Conservation (phyloP, 2,329 filamentous ascomycete species). For the Lojkania enalia region DNA sequence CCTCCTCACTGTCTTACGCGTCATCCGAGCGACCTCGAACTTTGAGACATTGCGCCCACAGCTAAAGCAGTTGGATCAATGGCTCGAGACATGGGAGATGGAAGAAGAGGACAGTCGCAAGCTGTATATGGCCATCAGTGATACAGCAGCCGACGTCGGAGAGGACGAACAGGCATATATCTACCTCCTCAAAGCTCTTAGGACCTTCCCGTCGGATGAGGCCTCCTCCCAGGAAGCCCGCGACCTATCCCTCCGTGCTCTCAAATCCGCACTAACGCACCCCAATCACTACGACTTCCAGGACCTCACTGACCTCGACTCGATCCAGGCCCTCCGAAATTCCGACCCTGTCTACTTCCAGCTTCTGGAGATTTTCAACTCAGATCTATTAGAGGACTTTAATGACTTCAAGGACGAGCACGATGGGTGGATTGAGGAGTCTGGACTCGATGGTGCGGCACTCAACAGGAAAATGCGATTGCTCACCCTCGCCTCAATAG, state of each 20-base stretch:
- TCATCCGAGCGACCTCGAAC: slow-evolving; percentile 68
- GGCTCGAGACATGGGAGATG: slow-evolving; percentile 82
- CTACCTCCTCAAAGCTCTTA: slow-evolving; percentile 76
- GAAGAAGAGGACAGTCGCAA: slow-evolving; percentile 82
- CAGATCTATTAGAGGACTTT: slow-evolving; percentile 93
- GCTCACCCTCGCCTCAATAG: slow-evolving; percentile 86
- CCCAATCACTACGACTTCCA: slow-evolving; percentile 73
- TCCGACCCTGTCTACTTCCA: slow-evolving; percentile 85
- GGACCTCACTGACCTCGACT: slow-evolving; percentile 69
- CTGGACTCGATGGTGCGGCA: slow-evolving; percentile 69
- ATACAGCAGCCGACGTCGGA: slow-evolving; percentile 76
- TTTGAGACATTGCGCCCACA: slow-evolving; percentile 85
- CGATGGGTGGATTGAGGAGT: slow-evolving; percentile 79
- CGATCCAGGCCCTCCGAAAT: slow-evolving; percentile 83
- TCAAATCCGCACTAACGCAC: slow-evolving; percentile 68
- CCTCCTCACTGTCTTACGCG: slow-evolving; percentile 82
- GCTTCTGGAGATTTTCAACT: slow-evolving; percentile 91
- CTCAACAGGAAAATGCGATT: slow-evolving; percentile 96
- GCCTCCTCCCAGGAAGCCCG: slow-evolving; percentile 58
- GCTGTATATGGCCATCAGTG: slow-evolving; percentile 79
- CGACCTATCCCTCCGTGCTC: slow-evolving; percentile 64
- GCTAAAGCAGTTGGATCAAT: slow-evolving; percentile 78
- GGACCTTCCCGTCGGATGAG: slow-evolving; percentile 69
- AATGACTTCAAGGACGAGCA: slow-evolving; percentile 94
- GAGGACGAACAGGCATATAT: slow-evolving; percentile 76